Evolutionary conservation across 2,329 filamentous ascomycete species (phyloP).

Genomic region (Fusarium lateritium): DNA sequence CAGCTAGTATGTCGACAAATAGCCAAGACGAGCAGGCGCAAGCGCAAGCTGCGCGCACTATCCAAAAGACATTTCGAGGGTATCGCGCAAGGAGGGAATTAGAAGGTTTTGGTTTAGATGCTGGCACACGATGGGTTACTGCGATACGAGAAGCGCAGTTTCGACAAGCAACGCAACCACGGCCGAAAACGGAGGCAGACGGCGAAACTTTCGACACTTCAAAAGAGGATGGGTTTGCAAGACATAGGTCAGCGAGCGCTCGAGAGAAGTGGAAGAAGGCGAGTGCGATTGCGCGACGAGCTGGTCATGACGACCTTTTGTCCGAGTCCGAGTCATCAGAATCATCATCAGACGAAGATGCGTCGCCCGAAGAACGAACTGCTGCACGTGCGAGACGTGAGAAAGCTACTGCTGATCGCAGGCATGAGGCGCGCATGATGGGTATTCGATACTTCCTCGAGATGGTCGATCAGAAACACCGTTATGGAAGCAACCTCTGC

Average conservation of each 20-base stretch:
- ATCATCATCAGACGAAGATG: slow-evolving; percentile 49
- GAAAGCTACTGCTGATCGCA: slow-evolving; percentile 69
- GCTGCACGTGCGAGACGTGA: slow-evolving; percentile 58
- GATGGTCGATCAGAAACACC: slow-evolving; percentile 89
- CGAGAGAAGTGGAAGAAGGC: slow-evolving; percentile 83
- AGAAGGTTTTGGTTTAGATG: slow-evolving; percentile 76
- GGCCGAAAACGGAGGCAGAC: slow-evolving; percentile 48
- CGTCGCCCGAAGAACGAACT: slow-evolving; percentile 57
- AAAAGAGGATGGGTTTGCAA: slow-evolving; percentile 21
- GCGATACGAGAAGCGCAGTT: slow-evolving; percentile 72
- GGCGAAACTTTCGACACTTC: slow-evolving; percentile 13
- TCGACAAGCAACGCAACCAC: slow-evolving; percentile 65
- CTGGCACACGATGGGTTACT: slow-evolving; percentile 80
- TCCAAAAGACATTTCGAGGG: slow-evolving; percentile 82
- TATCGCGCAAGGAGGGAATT: slow-evolving; percentile 81
- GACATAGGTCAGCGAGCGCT: slow-evolving; percentile 58
- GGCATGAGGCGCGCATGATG: slow-evolving; percentile 82
- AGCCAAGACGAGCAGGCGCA: slow-evolving; percentile 51
- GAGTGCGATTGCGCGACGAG: slow-evolving; percentile 78
- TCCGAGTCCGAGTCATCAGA: slow-evolving; percentile 57
- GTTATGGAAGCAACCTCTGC: slow-evolving; percentile 86
- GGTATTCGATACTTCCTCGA: slow-evolving; percentile 87
- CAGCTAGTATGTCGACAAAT: slow-evolving; percentile 22
- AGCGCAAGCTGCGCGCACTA: slow-evolving; percentile 67
- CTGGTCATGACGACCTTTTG: slow-evolving; percentile 76